These are phyloP conservation scores for Amauroascus niger DNA, from an alignment of 2,329 filamentous ascomycete species.

Conservation along the genomic window DNA sequence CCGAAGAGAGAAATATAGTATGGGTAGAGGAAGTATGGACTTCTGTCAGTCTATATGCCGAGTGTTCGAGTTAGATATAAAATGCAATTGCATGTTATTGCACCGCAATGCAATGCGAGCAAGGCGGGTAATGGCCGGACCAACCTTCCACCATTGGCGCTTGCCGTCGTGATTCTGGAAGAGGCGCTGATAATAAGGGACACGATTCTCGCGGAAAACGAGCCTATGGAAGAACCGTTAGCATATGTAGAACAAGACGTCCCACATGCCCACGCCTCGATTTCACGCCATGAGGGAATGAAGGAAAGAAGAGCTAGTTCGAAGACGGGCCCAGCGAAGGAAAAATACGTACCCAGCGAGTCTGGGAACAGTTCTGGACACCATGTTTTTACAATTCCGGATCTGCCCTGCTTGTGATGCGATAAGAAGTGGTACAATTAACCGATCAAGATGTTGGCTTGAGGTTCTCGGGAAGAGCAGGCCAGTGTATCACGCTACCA, in stretches of 20 bases:
- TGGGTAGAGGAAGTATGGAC: conserved; percentile 50
- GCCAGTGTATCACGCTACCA: conserved; percentile 7
- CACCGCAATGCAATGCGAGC: not conserved
- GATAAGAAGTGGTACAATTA: conserved; percentile 21
- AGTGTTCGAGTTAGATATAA: conserved; percentile 1
- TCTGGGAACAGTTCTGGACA: conserved; percentile 36
- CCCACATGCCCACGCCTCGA: not conserved
- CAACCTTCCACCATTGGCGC: conserved; percentile 59
- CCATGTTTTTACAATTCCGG: conserved; percentile 26
- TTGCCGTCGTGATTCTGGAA: conserved; percentile 58
- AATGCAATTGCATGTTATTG: not conserved
- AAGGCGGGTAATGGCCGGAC: conserved; percentile 19
- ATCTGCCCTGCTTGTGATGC: not conserved
- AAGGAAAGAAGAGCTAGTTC: not conserved
- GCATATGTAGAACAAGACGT: not conserved
- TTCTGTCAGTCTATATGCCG: conserved; percentile 42
- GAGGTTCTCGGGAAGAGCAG: conserved; percentile 12
- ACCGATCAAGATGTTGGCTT: conserved; percentile 27
- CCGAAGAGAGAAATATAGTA: conserved; percentile 48
- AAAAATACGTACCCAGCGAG: conserved; percentile 34
- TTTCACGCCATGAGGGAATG: not conserved
- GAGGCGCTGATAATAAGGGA: conserved; percentile 57
- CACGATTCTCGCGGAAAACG: conserved; percentile 57
- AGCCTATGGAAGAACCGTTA: conserved; percentile 29
- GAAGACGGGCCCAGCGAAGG: not conserved